phyloP scores from a whole-genome alignment of 169 alveolate genomes.

The Cardiosporidium cionae region DNA sequence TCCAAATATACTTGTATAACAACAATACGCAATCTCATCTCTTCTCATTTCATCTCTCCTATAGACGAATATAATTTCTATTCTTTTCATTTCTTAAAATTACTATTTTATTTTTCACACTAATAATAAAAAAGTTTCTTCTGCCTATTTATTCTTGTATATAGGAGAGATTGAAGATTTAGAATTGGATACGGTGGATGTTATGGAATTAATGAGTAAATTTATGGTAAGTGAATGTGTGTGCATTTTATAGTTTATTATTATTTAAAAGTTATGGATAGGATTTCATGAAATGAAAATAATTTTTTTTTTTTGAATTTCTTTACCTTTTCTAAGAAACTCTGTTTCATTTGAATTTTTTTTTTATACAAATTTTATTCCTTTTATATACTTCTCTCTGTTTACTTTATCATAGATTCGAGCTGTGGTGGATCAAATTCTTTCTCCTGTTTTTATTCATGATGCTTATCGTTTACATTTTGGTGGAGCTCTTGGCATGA shows the following conservation, averaged over 20 bases:
- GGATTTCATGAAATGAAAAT: background rate
- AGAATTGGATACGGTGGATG: background rate
- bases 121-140: too few relatives aligned
- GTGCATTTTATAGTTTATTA: too few relatives aligned
- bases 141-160: background rate
- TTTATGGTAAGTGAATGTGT: background rate
- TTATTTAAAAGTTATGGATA: background rate
- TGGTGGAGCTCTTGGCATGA: conserved; percentile 33
- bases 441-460: conserved; percentile 26
- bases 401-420: conserved; percentile 14
- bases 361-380: too few relatives aligned
- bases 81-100: too few relatives aligned
- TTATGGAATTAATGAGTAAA: background rate
- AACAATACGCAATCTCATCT: too few relatives aligned
- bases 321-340: background rate
- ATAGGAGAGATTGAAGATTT: background rate
- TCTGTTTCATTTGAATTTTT: too few relatives aligned
- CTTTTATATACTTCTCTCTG: background rate
- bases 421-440: conserved; percentile 26
- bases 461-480: conserved; percentile 29
- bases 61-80: too few relatives aligned
- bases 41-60: too few relatives aligned
- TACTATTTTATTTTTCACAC: too few relatives aligned
- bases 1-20: too few relatives aligned
- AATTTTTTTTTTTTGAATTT: background rate